Conservation (phyloP, 1,284 basidiomycete species). For the Pseudozyma thailandica region DNA sequence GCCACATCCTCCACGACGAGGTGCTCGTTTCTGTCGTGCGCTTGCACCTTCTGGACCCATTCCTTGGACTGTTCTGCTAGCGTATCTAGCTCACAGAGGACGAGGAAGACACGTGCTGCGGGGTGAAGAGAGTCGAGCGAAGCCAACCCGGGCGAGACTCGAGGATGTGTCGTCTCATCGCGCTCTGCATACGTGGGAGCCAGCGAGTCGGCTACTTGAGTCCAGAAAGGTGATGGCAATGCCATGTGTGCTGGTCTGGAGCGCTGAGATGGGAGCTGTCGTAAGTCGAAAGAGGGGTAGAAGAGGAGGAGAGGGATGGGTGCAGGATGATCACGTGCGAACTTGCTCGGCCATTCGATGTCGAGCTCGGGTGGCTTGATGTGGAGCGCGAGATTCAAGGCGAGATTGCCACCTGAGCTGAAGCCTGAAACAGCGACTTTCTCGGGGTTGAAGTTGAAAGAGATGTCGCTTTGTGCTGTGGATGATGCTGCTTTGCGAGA, state of each 20-base stretch:
- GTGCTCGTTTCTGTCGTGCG: conserved; percentile 32
- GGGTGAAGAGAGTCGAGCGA: conserved; percentile 49
- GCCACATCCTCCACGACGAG: conserved; percentile 42
- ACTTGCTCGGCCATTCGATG: conserved; percentile 32
- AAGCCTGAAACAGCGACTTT: conserved; percentile 56
- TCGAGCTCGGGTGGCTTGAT: conserved; percentile 44
- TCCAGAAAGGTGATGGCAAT: conserved; percentile 26
- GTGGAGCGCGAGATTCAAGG: conserved; percentile 51
- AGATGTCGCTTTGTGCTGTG: not conserved
- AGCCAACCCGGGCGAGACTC: conserved; percentile 54
- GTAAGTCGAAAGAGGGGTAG: conserved; percentile 55
- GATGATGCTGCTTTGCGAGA: not conserved
- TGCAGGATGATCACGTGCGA: conserved; percentile 22
- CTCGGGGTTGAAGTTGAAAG: conserved; percentile 32
- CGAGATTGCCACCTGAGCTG: conserved; percentile 63
- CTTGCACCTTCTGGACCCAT: conserved; percentile 47
- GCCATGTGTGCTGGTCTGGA: conserved; percentile 44
- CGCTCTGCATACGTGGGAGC: conserved; percentile 50
- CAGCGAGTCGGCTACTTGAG: conserved; percentile 39
- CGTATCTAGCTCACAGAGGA: conserved; percentile 51
- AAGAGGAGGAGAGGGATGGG: conserved; percentile 54
- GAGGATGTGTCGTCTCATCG: conserved; percentile 35
- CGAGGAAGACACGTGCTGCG: conserved; percentile 40
- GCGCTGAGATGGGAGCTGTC: conserved; percentile 48
- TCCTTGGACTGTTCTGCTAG: conserved; percentile 50